phyloP scores from a whole-genome alignment of 2,329 filamentous ascomycete species.

The Penicillium sp. region DNA sequence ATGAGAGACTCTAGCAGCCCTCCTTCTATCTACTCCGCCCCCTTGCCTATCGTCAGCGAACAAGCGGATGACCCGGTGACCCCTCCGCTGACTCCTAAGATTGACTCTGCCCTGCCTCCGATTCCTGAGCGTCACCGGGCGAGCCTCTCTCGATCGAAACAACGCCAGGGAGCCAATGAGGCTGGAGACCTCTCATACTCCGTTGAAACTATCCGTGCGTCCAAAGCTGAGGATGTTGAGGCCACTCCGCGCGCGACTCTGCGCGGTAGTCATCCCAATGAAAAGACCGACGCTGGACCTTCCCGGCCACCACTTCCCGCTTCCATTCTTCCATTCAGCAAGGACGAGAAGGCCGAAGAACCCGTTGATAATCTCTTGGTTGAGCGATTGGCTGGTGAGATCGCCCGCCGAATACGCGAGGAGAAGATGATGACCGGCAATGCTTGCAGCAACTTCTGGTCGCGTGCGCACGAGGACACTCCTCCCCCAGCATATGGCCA shows the following conservation, averaged over 20 bases:
- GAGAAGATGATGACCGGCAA: conserved; percentile 59
- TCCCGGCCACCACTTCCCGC: conserved; percentile 32
- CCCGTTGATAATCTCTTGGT: conserved; percentile 49
- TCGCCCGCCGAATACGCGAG: conserved; percentile 78
- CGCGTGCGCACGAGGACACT: conserved; percentile 36
- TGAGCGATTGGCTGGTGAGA: conserved; percentile 81
- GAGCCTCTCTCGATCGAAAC: conserved; percentile 27
- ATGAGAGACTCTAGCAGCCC: conserved; percentile 43
- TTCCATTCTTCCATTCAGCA: conserved; percentile 35
- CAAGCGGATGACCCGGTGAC: conserved; percentile 55
- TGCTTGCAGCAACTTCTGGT: conserved; percentile 38
- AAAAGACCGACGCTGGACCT: conserved; percentile 30
- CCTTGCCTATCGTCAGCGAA: conserved; percentile 60
- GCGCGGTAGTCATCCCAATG: conserved; percentile 19
- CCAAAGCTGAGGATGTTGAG: conserved; percentile 29
- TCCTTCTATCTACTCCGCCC: conserved; percentile 52
- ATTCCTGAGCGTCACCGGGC: conserved; percentile 35
- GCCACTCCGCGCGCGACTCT: conserved; percentile 35
- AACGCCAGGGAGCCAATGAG: conserved; percentile 26
- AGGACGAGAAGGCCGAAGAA: conserved; percentile 30
- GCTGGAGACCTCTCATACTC: conserved; percentile 26
- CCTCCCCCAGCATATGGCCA: conserved; percentile 48
- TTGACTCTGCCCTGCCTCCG: conserved; percentile 29
- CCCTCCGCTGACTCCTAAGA: conserved; percentile 50
- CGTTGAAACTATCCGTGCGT: conserved; percentile 18